phyloP scores from a whole-genome alignment of 2,329 filamentous ascomycete genomes.

The Ceratocystiopsis sp. region DNA sequence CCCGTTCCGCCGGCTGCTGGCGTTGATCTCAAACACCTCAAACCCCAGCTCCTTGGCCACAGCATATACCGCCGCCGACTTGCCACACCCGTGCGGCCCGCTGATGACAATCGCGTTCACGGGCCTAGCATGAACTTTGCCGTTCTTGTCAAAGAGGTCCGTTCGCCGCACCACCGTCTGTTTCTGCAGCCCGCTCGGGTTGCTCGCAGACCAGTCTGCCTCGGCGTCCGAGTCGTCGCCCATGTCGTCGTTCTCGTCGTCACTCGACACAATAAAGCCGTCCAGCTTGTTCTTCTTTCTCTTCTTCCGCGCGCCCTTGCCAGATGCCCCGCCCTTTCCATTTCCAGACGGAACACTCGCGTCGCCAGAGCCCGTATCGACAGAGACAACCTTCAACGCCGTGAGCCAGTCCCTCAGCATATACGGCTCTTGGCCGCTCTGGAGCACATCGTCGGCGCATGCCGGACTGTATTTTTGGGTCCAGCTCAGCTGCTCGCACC shows the following conservation, averaged over 20 bases:
- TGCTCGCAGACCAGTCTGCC: constrained; percentile 24
- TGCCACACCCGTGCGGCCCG: constrained; percentile 78
- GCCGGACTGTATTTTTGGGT: constrained; percentile 68
- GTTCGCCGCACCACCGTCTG: constrained; percentile 37
- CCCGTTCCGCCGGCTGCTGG: constrained; percentile 66
- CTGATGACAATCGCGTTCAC: constrained; percentile 75
- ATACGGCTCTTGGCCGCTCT: constrained; percentile 50
- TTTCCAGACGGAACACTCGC: constrained; percentile 11
- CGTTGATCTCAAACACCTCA: constrained; percentile 88
- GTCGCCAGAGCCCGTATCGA: constrained; percentile 42
- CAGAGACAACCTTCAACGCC: constrained; percentile 56
- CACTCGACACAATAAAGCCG: constrained; percentile 63
- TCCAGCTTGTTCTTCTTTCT: constrained; percentile 60
- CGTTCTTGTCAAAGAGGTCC: constrained; percentile 16
- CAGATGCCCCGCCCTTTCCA: constrained; percentile 13
- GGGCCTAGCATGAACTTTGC: constrained; percentile 27
- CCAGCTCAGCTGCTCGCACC: constrained; percentile 62
- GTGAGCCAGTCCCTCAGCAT: constrained; percentile 70
- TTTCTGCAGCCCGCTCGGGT: constrained; percentile 22
- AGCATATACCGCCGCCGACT: constrained; percentile 83
- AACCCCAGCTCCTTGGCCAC: constrained; percentile 83
- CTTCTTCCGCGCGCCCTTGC: constrained; percentile 29
- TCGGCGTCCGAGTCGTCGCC: constrained; percentile 50
- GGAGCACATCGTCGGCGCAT: constrained; percentile 54
- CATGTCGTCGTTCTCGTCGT: constrained; percentile 55